Conservation (phyloP, 164 flowering plant genomes). For the Umbilicus rupestris region DNA sequence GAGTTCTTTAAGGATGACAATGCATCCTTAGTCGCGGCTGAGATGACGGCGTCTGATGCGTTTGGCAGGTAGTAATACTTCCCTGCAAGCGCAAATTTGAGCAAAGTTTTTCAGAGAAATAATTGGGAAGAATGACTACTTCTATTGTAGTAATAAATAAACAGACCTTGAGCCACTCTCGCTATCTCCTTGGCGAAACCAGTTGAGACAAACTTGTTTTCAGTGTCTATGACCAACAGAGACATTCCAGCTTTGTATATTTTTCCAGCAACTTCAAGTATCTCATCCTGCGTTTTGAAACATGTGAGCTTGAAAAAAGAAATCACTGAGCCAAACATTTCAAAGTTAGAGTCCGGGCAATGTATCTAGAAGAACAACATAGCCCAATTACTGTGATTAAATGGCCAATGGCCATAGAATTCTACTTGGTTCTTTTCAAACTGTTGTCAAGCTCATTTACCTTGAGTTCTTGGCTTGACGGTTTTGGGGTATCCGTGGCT, state of each 20-base stretch:
- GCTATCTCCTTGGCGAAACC: slow-evolving; percentile 98
- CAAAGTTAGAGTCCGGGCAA: neutral
- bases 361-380: too few relatives aligned
- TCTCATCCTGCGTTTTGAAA: slow-evolving; percentile 60
- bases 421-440: too few relatives aligned
- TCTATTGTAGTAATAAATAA: neutral
- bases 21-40: slow-evolving; percentile 86
- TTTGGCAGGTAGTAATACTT: slow-evolving; percentile 95
- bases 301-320: too few relatives aligned
- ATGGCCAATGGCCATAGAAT: too few relatives aligned
- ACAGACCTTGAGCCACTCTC: slow-evolving; percentile 85
- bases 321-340: neutral
- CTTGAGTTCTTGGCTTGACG: slow-evolving; percentile 78
- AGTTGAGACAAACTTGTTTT: slow-evolving; percentile 92
- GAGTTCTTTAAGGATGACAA: slow-evolving; percentile 62
- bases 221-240: slow-evolving; percentile 90
- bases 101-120: neutral
- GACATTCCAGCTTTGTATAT: slow-evolving; percentile 96
- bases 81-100: slow-evolving; percentile 36
- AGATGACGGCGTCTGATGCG: slow-evolving; percentile 94
- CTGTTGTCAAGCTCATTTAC: slow-evolving; percentile 20
- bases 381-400: too few relatives aligned
- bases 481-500: slow-evolving; percentile 67
- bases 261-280: slow-evolving; percentile 92
- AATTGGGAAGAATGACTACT: neutral